phyloP scores from a whole-genome alignment of 2,329 filamentous ascomycete species.

The Coleophoma eucalyptorum region DNA sequence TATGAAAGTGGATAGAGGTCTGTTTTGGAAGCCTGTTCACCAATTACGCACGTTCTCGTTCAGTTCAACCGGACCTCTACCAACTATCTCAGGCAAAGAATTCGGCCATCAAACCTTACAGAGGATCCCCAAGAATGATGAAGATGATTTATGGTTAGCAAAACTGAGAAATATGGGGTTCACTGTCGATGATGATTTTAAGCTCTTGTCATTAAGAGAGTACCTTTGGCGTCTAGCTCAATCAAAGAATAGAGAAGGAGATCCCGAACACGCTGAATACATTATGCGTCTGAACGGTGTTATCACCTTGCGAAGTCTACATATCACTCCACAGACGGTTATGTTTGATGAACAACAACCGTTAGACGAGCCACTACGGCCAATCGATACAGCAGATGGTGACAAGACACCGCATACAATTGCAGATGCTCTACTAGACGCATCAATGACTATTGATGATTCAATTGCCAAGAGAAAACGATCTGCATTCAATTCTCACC shows the following conservation, averaged over 20 bases:
- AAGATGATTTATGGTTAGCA: slow-evolving; percentile 91
- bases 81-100: slow-evolving; percentile 53
- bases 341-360: slow-evolving; percentile 79
- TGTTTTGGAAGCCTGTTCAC: slow-evolving; percentile 81
- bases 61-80: slow-evolving; percentile 49
- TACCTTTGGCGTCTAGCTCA: slow-evolving; percentile 86
- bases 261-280: slow-evolving; percentile 17
- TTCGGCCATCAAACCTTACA: slow-evolving; percentile 53
- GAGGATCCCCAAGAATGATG: slow-evolving; percentile 73
- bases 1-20: slow-evolving; percentile 69
- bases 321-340: slow-evolving; percentile 81
- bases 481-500: slow-evolving; percentile 47
- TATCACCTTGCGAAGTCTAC: slow-evolving; percentile 69
- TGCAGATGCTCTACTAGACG: slow-evolving; percentile 85
- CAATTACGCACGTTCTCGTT: slow-evolving; percentile 69
- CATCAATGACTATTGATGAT: slow-evolving; percentile 82
- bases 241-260: slow-evolving; percentile 55
- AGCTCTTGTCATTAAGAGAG: slow-evolving; percentile 79
- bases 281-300: slow-evolving; percentile 59
- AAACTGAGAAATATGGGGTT: slow-evolving; percentile 83
- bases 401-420: slow-evolving; percentile 62
- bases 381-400: slow-evolving; percentile 28
- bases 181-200: slow-evolving; percentile 78
- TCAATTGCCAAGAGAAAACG: slow-evolving; percentile 50
- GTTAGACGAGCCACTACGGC: slow-evolving; percentile 36